Evolutionary conservation across 1,139 yeast genomes (phyloP).

Genomic region (Candida sojae): DNA sequence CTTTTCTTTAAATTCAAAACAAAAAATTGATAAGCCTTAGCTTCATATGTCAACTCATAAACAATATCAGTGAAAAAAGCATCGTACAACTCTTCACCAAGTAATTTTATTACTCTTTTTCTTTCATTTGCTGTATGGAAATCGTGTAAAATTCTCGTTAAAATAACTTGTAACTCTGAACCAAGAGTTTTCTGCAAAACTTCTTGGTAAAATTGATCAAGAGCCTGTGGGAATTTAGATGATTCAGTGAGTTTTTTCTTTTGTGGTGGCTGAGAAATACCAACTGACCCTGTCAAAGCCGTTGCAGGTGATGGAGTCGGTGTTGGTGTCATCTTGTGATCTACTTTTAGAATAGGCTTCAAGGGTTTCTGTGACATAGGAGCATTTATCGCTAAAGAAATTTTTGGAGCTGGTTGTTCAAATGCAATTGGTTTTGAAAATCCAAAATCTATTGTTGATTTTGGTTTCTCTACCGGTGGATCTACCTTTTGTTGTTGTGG

Average conservation of each 20-base stretch:
- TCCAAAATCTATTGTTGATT: constrained; percentile 8
- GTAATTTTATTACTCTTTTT: constrained; percentile 29
- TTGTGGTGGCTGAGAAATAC: neutral
- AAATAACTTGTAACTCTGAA: constrained; percentile 26
- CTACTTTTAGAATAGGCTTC: neutral
- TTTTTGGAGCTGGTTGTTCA: neutral
- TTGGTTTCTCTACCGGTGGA: neutral
- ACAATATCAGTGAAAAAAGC: constrained; percentile 64
- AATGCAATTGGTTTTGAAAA: constrained; percentile 4
- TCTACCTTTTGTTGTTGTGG: neutral
- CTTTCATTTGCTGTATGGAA: constrained; percentile 27
- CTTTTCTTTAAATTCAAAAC: constrained; percentile 24
- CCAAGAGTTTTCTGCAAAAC: constrained; percentile 33
- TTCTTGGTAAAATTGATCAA: constrained; percentile 24
- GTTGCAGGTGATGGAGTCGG: neutral
- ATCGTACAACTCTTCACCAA: constrained; percentile 51
- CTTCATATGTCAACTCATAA: constrained; percentile 41
- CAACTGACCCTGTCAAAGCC: neutral
- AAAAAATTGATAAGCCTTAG: constrained; percentile 39
- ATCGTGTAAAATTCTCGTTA: constrained; percentile 25
- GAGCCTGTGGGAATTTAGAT: constrained; percentile 21
- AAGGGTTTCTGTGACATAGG: neutral
- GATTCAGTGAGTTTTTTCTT: constrained; percentile 18
- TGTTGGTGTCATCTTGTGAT: constrained; percentile 1
- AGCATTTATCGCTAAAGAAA: constrained; percentile 1